These are phyloP conservation scores for Rusavskia elegans DNA, from an alignment of 495 filamentous ascomycete genomes.

Conservation along the genomic window DNA sequence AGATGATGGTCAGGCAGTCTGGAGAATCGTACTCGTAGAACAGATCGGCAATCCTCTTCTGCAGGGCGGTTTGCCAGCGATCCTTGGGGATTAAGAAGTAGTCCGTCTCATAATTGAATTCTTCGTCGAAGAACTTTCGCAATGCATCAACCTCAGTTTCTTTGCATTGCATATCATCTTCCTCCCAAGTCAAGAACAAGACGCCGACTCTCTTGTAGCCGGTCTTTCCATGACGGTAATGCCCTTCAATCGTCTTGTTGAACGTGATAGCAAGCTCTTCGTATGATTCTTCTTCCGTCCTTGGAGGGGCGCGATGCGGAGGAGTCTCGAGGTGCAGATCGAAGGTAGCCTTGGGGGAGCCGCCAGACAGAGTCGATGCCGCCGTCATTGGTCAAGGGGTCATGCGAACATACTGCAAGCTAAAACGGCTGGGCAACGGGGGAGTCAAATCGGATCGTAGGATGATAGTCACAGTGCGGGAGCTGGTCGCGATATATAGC, in stretches of 20 bases:
- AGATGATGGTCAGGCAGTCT: conserved; percentile 13
- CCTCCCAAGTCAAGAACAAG: conserved; percentile 37
- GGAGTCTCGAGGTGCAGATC: not conserved
- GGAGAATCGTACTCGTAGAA: conserved; percentile 11
- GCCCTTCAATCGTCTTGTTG: conserved; percentile 13
- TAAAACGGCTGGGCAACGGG: not conserved
- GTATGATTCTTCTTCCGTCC: not conserved
- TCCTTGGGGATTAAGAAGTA: conserved; percentile 13
- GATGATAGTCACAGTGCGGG: not conserved
- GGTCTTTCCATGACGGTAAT: conserved; percentile 9
- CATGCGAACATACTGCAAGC: not conserved
- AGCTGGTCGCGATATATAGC: not conserved
- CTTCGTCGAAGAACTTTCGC: conserved; percentile 3
- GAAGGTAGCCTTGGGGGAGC: not conserved
- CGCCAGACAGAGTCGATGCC: not conserved
- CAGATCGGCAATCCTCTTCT: conserved; percentile 8
- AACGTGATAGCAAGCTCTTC: conserved; percentile 10
- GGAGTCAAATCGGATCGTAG: not conserved
- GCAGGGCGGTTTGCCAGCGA: conserved; percentile 10
- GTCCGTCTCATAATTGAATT: conserved; percentile 12
- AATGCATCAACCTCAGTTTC: conserved; percentile 11
- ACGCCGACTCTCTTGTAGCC: conserved; percentile 35
- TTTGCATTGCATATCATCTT: conserved; percentile 32
- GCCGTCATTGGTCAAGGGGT: not conserved
- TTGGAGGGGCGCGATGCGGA: not conserved